A percentile compares a stretch with the other conserved stretches of the same genome.
These are phyloP conservation scores for Quercus lobata DNA, from an alignment of 331 rosid genomes.

Conservation along the genomic window DNA sequence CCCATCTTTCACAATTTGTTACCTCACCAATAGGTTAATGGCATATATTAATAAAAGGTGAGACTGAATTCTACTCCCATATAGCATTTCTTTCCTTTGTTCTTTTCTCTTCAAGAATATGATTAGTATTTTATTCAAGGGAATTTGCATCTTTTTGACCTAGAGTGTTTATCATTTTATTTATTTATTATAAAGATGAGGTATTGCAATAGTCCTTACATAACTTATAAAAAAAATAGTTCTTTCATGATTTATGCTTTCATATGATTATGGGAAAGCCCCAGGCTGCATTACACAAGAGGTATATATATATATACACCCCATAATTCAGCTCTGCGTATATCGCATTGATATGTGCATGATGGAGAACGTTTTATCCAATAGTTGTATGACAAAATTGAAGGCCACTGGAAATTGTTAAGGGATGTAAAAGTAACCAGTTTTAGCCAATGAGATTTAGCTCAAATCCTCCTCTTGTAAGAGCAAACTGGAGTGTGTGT, in stretches of 20 bases:
- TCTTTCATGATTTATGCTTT: neutral
- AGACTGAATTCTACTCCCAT: conserved; percentile 4
- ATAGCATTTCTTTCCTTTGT: neutral
- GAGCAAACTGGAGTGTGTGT: no score
- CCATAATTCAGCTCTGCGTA: neutral
- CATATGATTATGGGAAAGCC: neutral
- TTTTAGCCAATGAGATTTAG: neutral
- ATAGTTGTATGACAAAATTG: neutral
- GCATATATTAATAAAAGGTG: conserved; percentile 80
- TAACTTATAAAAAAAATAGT: neutral
- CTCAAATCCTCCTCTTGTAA: no score
- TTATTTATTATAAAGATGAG: neutral
- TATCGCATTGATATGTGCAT: neutral
- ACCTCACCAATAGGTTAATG: conserved; percentile 74
- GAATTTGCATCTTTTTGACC: neutral
- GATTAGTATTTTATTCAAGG: neutral
- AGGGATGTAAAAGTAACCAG: neutral
- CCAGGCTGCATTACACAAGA: neutral
- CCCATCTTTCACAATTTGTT: conserved; percentile 79
- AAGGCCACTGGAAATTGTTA: neutral
- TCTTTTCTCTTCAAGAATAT: neutral
- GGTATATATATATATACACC: neutral
- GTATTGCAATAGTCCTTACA: neutral
- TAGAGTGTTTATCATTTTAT: neutral
- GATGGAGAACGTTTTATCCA: neutral